Conservation (phyloP, 768 basidiomycete genomes). For the Tulasnella sp. region DNA sequence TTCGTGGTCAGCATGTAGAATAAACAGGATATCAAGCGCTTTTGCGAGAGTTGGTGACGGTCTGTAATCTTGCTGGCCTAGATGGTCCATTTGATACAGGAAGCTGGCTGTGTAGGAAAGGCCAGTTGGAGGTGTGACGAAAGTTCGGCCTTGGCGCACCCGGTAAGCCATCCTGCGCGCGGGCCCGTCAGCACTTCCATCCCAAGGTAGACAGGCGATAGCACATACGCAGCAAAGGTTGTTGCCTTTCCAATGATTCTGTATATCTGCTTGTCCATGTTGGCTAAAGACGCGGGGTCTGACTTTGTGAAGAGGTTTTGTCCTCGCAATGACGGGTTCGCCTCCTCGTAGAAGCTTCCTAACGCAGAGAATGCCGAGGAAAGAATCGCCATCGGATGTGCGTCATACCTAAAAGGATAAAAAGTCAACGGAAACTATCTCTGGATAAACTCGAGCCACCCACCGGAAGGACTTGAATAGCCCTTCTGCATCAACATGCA, state of each 20-base stretch:
- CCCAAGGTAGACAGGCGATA: background rate
- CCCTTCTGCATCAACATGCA: slow-evolving; percentile 54
- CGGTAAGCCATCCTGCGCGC: slow-evolving; percentile 74
- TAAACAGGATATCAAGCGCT: slow-evolving; percentile 77
- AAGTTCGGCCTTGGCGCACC: slow-evolving; percentile 77
- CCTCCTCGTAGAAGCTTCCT: slow-evolving; percentile 72
- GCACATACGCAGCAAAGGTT: slow-evolving; percentile 65
- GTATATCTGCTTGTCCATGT: slow-evolving; percentile 89
- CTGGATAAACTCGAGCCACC: slow-evolving; percentile 17
- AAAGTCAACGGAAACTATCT: background rate
- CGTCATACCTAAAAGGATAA: slow-evolving; percentile 50
- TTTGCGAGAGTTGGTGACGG: slow-evolving; percentile 80
- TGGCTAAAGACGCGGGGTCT: slow-evolving; percentile 49
- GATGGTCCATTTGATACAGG: slow-evolving; percentile 82
- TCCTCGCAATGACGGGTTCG: slow-evolving; percentile 79
- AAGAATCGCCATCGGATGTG: slow-evolving; percentile 85
- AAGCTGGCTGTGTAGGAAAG: slow-evolving; percentile 80
- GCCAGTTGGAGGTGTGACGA: slow-evolving; percentile 71
- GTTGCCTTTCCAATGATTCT: slow-evolving; percentile 80
- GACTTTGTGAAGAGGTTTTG: slow-evolving; percentile 68
- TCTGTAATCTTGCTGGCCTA: slow-evolving; percentile 55
- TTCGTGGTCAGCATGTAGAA: slow-evolving; percentile 85
- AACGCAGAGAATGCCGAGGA: slow-evolving; percentile 80
- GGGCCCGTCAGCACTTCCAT: background rate
- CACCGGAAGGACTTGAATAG: slow-evolving; percentile 59